Evolutionary conservation across 192 early-diverging fungal species (phyloP), one percentile per base, ranked within the genome.

Genomic region (Physocladia obscura): DNA sequence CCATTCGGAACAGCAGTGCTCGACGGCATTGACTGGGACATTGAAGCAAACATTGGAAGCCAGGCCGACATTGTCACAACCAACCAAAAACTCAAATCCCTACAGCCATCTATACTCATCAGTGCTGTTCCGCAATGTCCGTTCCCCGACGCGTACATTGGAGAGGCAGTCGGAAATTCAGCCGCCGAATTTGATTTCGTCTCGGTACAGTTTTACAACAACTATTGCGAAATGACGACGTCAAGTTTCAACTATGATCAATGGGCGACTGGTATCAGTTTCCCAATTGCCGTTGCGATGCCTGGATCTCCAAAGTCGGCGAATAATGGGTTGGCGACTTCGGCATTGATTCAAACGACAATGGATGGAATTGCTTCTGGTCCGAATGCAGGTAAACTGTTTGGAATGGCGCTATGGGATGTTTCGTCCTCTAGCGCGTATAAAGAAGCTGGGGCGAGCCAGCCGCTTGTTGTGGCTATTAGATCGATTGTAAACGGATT

Each of bases 201-300:
- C 0, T 89, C 85, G 82, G 85, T 92, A 1, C 90, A 92, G 75
- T 92, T 90, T 62, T 92, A 92, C 79, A 92, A 92, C 79, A 92
- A 92, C 77, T 90, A 86, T 73, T 92, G 90, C 50, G 77, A 81
- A 29, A 70, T 84, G 3, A 77, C 79, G 60, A 74, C 76, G 47
- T 54, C 62, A 36, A 84, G 79, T 70, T 92, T 88, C 77, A 92
- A 92, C 76, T 92, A 87, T 76, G 85, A 85, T 37, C 78, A 81
- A 50, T 92, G 90, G 90, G 80, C 87, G 1, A 70, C 82, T 22
- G 26, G 22, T 17, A 49, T 65, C 22, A 44, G 29, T 34, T n/a
- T 84, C 52, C 73, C 85, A 22, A 80, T 89, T 50, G 88, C 82
- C 47, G 70, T 92, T 0, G 90, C 89, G 2, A 74, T 90, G 0